Evolutionary conservation across 768 basidiomycete genomes (phyloP), one percentile per base, ranked within the genome.

Genomic region (Russula dissimulans): DNA sequence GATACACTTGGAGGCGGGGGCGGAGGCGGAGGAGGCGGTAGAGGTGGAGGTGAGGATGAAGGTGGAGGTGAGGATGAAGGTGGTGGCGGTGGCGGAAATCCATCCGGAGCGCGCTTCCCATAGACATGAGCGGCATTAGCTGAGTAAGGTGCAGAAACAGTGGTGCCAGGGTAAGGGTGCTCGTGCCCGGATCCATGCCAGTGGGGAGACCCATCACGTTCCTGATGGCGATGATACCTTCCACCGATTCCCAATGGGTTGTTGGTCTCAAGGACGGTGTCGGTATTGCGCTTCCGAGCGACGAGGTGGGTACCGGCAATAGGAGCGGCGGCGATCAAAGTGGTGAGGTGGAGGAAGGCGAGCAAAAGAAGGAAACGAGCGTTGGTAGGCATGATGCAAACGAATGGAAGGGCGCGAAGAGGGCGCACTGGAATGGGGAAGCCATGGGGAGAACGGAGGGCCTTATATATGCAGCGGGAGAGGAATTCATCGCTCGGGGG

Each of bases 361-460:
- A 62, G 45, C 44, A 62, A 48, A 34, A 62, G 61, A 54, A 48
- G 12, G 15, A 57, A 62, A 62, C 61, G 61, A 62, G 61, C 17
- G 56, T 62, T 41, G 32, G 47, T 46, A 53, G 61, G 3, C 61
- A 62, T 62, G 31, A n/a, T 47, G 48, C 1, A 56, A 61, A 61
- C 8, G 61, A 62, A 15, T 42, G 61, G 56, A 62, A 62, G 48
- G 59, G 34, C 9, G 47, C 38, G 0, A 14, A 5, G 44, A 31
- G n/a, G 17, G 26, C 36, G 26, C 38, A 42, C 41, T 43, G 53
- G 39, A 39, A n/a, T 57, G 60, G 7, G 18, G 50, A 14, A 34
- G 34, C 1, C 3, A 38, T 38, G 18, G 5, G 12, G 12, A 6
- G 22, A 26, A 46, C 10, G 7, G 5, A 11, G 26, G 60, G 38